Base-by-base conservation (phyloP, 768 basidiomycete species). In the Collybia sp. region DNA sequence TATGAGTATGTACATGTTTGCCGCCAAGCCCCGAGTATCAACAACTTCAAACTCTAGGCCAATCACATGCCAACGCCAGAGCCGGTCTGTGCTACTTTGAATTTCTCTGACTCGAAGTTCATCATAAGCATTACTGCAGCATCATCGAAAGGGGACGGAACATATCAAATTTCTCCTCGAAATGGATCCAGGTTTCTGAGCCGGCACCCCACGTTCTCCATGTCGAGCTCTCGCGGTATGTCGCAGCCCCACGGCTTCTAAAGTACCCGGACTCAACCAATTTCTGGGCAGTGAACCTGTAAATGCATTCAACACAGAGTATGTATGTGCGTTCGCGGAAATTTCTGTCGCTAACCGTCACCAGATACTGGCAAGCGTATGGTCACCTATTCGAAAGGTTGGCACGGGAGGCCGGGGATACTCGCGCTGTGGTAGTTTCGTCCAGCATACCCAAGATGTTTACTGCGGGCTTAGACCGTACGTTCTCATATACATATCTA, bases 391-490 rank as follows among this genome's bases (percentile, higher is more conserved):
- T 94, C 53, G 76, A 83, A 40, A 57, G 63, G 1, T 68, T 93
- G 49, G 66, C 53, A 5, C 60, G 47, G 61, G 81, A 65, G 57
- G 48, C 54, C 18, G 48, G 35, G 11, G 78, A 82, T 25, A 77
- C 92, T 1, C 77, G 88, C 13, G 85, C 71, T 2, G 71, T 89
- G 5, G 87, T 95, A 0, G 65, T 95, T 0, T 80, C 84, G 0
- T 91, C 89, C 0, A 69, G 67, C 1, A 58, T 85, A 2, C 79
- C 83, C 0, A 90, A 86, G 59, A 62, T 80, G 3, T 95, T 92
- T 60, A 86, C 85, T 0, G 92, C 89, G 1, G 93, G 93, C 0
- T 62, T 95, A 5, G 93, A 95, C 59, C 59, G 92, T 89, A 52
- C 25, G 72, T 62, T 12, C 55, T 16, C 3, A 35, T 32, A n/a